A percentile compares a stretch with the other conserved stretches of the same genome.
phyloP scores from a whole-genome alignment of 306 rosid species.

The Vicia faba region DNA sequence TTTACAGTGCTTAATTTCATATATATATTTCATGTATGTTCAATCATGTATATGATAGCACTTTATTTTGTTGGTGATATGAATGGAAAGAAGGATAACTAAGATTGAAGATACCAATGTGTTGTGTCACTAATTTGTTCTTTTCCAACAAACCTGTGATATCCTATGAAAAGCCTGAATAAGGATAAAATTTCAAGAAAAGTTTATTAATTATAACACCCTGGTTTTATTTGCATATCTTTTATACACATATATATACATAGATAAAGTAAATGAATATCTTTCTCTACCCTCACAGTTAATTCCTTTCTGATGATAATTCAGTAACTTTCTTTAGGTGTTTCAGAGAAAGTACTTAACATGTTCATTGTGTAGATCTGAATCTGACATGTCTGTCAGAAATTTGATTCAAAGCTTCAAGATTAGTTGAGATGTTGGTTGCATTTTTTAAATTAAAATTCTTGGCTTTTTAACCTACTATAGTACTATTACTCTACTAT shows the following conservation, averaged over 20 bases:
- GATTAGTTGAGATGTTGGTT: conserved; percentile 33
- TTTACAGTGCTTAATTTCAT: background rate
- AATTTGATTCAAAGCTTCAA: conserved; percentile 14
- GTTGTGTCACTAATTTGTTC: background rate
- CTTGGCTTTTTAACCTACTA: conserved; percentile 39
- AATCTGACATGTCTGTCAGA: conserved; percentile 12
- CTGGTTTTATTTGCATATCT: background rate
- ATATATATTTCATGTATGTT: background rate
- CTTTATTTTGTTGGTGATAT: background rate
- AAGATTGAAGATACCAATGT: conserved; percentile 14
- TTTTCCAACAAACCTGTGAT: conserved; percentile 11
- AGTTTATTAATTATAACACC: background rate
- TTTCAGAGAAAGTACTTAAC: background rate
- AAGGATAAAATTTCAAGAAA: conserved; percentile 8
- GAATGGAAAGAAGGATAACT: background rate
- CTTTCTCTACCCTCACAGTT: background rate
- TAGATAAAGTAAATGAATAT: background rate
- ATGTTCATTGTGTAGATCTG: conserved; percentile 17
- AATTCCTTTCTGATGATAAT: conserved; percentile 1
- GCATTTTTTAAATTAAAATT: conserved; percentile 31
- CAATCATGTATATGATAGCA: background rate
- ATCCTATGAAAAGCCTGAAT: conserved; percentile 13
- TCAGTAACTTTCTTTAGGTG: conserved; percentile 4
- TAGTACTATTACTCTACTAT: conserved; percentile 14
- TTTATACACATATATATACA: background rate